phyloP scores from a whole-genome alignment of 208 protist species.

The Leishmania tarentolae region DNA sequence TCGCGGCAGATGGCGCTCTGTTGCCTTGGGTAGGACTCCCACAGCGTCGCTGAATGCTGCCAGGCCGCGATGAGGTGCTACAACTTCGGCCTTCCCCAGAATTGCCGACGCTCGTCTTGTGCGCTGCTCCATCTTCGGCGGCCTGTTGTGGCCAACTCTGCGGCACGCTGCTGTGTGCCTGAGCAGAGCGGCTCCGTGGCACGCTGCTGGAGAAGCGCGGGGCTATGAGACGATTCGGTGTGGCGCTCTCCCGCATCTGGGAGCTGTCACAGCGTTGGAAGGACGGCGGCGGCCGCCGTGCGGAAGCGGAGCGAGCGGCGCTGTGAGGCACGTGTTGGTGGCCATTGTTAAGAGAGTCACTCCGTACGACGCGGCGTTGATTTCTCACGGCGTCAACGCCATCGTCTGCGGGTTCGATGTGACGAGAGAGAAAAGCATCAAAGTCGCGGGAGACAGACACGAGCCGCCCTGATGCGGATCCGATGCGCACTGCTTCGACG shows the following conservation, averaged over 20 bases:
- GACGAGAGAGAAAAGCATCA: background rate
- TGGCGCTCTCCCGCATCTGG: slow-evolving; percentile 32
- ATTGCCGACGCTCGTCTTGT: background rate
- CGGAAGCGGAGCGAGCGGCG: background rate
- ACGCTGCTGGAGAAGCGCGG: slow-evolving; percentile 31
- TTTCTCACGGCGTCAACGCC: slow-evolving; percentile 15
- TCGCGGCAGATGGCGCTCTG: slow-evolving; percentile 5
- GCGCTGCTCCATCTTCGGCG: background rate
- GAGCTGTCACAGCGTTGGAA: slow-evolving; percentile 47
- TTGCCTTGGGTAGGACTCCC: slow-evolving; percentile 31
- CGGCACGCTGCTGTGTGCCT: slow-evolving; percentile 21
- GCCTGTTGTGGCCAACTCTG: slow-evolving; percentile 8
- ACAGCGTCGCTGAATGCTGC: slow-evolving; percentile 34
- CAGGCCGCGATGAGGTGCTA: slow-evolving; percentile 11
- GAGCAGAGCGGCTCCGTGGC: slow-evolving; percentile 25
- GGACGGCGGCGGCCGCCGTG: slow-evolving; percentile 27
- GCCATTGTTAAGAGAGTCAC: slow-evolving; percentile 30
- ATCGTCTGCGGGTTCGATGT: slow-evolving; percentile 18
- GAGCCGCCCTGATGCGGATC: slow-evolving; percentile 17
- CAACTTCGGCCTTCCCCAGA: background rate
- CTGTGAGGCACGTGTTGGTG: background rate
- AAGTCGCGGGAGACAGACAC: slow-evolving; percentile 23
- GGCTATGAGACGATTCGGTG: slow-evolving; percentile 27
- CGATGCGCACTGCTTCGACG: slow-evolving; percentile 46
- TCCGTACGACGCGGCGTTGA: slow-evolving; percentile 20